Evolutionary conservation across 805 yeast species (phyloP), one percentile per base, ranked within the genome.

Genomic region (Suhomyces sp.): DNA sequence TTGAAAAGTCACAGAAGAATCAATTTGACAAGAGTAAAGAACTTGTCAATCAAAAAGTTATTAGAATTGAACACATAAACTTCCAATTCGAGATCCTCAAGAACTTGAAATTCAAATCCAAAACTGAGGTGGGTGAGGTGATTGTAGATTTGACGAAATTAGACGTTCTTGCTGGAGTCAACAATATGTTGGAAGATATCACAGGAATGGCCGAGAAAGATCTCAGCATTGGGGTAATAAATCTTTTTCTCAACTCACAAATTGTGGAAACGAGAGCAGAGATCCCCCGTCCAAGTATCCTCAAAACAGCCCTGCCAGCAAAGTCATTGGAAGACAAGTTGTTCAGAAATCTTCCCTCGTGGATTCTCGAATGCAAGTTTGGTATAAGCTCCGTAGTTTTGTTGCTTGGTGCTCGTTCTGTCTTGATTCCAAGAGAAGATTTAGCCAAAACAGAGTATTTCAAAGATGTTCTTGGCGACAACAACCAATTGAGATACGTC

Each of bases 341-440:
- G 4, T 69, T 69, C 53, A 49, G 49, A 7, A 44, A 59, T 20
- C 54, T 71, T 12, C 78, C 79, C 0, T 39, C 53, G 4, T 75
- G 78, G 78, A 49, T 75, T 12, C 53, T 68, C 2, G 66, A 63
- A 10, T 48, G 61, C 15, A 58, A 60, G 19, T 21, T 68, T 20
- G 48, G 48, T 6, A 25, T 66, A 13, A 46, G 52, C n/a, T 49
- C 55, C 4, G 37, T 61, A 21, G 55, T 55, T 8, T 39, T 75
- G 4, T 50, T 55, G 27, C 47, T 75, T 10, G 78, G 78, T 0
- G 71, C 78, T 2, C 58, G 77, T 19, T 73, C 78, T 6, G 68
- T 74, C 1, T 60, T 75, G 35, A 66, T 74, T 6, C 73, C 69
- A 20, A 45, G 53, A 13, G 61, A 63, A 5, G 46, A 55, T 22